These are phyloP conservation scores for Hyphodiscus sp. DNA, from an alignment of 2,329 filamentous ascomycete genomes.

Conservation along the genomic window DNA sequence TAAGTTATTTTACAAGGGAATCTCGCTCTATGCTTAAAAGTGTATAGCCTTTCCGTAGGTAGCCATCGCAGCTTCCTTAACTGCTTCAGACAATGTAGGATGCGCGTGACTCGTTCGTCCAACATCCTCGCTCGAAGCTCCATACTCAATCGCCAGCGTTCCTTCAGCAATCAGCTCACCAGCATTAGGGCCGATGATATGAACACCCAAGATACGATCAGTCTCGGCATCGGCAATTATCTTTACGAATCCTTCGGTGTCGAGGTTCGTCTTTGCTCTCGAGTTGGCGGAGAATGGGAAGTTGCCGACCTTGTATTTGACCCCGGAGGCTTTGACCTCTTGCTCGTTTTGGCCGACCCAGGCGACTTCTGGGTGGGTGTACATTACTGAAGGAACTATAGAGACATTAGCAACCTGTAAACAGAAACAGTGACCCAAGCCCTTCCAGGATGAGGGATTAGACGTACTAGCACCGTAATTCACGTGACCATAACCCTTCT, in stretches of 20 bases:
- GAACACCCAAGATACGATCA: conserved; percentile 87
- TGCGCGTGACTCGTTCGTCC: conserved; percentile 94
- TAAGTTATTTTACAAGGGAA: conserved; percentile 1
- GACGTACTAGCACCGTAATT: conserved; percentile 77
- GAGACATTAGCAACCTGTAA: not conserved
- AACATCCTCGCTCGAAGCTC: conserved; percentile 90
- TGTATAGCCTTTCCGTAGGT: conserved; percentile 95
- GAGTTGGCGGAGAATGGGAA: conserved; percentile 99
- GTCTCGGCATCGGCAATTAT: conserved; percentile 95
- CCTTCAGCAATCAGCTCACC: conserved; percentile 99
- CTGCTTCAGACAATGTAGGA: conserved; percentile 80
- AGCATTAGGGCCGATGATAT: conserved; percentile 93
- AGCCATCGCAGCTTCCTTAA: conserved; percentile 99
- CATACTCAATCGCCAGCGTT: conserved; percentile 91
- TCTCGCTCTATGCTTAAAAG: conserved; percentile 52
- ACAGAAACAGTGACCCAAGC: not conserved
- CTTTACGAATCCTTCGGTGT: conserved; percentile 94
- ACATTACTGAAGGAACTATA: conserved; percentile 93
- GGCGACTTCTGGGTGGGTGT: conserved; percentile 96
- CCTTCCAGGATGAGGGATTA: not conserved
- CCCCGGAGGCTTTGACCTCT: conserved; percentile 81
- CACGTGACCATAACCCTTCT: conserved; percentile 95
- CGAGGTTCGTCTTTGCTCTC: conserved; percentile 96
- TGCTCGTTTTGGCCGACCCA: conserved; percentile 98
- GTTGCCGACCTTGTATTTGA: conserved; percentile 86